Evolutionary conservation across 108 stramenopile genomes (phyloP).

Genomic region (Parietichytrium sp.): DNA sequence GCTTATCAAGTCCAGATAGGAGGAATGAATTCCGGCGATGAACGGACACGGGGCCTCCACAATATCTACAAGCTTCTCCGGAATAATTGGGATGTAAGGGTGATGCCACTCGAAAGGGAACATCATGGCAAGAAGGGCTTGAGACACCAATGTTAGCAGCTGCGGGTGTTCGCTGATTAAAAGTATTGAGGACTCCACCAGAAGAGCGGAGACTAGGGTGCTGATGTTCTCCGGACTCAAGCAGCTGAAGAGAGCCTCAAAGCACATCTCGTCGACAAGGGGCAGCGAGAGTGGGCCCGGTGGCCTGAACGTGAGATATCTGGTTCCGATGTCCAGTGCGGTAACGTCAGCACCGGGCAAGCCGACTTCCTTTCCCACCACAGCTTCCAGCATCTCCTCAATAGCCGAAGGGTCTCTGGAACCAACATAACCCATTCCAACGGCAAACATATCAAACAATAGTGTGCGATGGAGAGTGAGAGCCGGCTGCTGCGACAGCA

Average conservation of each 20-base stretch:
- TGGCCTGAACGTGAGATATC: background rate
- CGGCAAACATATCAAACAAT: slow-evolving; percentile 22
- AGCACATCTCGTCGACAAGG: slow-evolving; percentile 24
- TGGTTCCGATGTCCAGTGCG: background rate
- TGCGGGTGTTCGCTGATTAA: slow-evolving; percentile 28
- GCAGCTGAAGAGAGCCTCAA: slow-evolving; percentile 12
- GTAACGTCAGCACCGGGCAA: background rate
- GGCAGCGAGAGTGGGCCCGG: slow-evolving; percentile 4
- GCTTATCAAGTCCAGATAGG: background rate
- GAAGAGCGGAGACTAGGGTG: background rate
- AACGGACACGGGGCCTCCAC: slow-evolving; percentile 18
- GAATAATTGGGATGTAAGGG: slow-evolving; percentile 11
- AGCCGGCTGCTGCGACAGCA: background rate
- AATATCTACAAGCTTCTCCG: background rate
- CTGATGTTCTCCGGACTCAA: background rate
- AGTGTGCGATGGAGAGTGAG: background rate
- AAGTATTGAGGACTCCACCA: background rate
- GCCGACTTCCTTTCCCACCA: background rate
- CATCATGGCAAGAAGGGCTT: background rate
- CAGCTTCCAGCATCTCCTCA: background rate
- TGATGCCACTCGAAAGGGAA: background rate
- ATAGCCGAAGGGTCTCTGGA: no score
- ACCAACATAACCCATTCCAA: background rate
- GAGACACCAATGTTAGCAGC: background rate
- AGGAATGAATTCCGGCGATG: background rate